Evolutionary conservation across 2,329 filamentous ascomycete species (phyloP).

Genomic region (Neodidymelliopsis sp.): DNA sequence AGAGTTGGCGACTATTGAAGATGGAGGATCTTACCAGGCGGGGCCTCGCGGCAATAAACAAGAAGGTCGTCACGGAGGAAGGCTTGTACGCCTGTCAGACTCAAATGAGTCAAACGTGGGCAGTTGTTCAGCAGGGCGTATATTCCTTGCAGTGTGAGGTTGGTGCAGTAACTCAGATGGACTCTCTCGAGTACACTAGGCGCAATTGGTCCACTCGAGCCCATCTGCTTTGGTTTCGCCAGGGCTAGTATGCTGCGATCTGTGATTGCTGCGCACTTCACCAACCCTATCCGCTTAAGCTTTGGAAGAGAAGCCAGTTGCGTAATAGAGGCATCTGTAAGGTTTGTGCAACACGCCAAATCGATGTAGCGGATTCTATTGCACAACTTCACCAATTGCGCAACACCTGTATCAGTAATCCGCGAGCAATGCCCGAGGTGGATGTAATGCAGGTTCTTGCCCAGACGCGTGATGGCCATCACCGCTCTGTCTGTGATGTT

Average conservation of each 20-base stretch:
- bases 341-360: constrained; percentile 87
- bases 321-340: constrained; percentile 87
- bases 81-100: constrained; percentile 89
- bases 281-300: constrained; percentile 89
- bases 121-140: constrained; percentile 88
- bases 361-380: constrained; percentile 98
- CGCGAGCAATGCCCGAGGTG: constrained; percentile 92
- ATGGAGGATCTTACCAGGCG: constrained; percentile 62
- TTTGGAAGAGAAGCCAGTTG: constrained; percentile 88
- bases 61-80: constrained; percentile 88
- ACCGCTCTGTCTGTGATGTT: constrained; percentile 91
- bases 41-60: constrained; percentile 84
- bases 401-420: constrained; percentile 89
- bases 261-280: constrained; percentile 91
- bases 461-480: constrained; percentile 82
- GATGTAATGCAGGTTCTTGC: constrained; percentile 96
- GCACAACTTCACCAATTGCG: constrained; percentile 81
- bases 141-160: constrained; percentile 83
- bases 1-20: neutral
- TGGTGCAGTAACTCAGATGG: constrained; percentile 93
- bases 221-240: constrained; percentile 68
- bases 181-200: constrained; percentile 84
- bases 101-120: constrained; percentile 90
- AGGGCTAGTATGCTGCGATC: constrained; percentile 87
- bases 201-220: constrained; percentile 63